A percentile compares a stretch with the other conserved stretches of the same genome.
Conservation (phyloP, 1,139 yeast genomes). For the Scheffersomyces stambukii region DNA sequence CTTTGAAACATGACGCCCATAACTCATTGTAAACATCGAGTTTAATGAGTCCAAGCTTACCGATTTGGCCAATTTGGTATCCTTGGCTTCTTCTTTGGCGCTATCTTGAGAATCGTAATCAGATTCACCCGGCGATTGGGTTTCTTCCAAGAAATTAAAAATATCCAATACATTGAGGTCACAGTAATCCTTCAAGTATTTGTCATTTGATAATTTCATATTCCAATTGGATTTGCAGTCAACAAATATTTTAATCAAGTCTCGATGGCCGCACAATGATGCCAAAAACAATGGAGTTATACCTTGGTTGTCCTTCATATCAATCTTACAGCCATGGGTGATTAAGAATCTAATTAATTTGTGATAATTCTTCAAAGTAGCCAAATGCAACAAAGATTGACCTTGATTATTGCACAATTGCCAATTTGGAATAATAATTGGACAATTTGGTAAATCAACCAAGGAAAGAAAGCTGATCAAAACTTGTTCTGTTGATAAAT, state of each 20-base stretch:
- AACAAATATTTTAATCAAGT: conserved; percentile 52
- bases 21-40: conserved; percentile 35
- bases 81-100: conserved; percentile 7
- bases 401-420: conserved; percentile 78
- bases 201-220: conserved; percentile 53
- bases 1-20: conserved; percentile 40
- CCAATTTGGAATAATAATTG: conserved; percentile 67
- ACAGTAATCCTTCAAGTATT: conserved; percentile 51
- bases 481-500: conserved; percentile 52
- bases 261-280: conserved; percentile 66
- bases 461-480: conserved; percentile 62
- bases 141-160: conserved; percentile 26
- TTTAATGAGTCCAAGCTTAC: conserved; percentile 37
- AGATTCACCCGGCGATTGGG: conserved; percentile 9
- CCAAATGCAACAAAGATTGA: conserved; percentile 82
- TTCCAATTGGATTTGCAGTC: conserved; percentile 64
- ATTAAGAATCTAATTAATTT: conserved; percentile 61
- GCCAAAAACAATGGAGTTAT: conserved; percentile 87
- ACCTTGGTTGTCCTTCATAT: conserved; percentile 73
- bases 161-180: conserved; percentile 65
- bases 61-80: conserved; percentile 24
- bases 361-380: conserved; percentile 69
- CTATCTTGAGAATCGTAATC: conserved; percentile 13
- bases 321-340: conserved; percentile 76
- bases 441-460: conserved; percentile 59